Percentiles rank a stretch among this genome's conserved stretches.
These are phyloP conservation scores for Silene coronaria DNA, from an alignment of 179 eudicot genomes.

Conservation along the genomic window DNA sequence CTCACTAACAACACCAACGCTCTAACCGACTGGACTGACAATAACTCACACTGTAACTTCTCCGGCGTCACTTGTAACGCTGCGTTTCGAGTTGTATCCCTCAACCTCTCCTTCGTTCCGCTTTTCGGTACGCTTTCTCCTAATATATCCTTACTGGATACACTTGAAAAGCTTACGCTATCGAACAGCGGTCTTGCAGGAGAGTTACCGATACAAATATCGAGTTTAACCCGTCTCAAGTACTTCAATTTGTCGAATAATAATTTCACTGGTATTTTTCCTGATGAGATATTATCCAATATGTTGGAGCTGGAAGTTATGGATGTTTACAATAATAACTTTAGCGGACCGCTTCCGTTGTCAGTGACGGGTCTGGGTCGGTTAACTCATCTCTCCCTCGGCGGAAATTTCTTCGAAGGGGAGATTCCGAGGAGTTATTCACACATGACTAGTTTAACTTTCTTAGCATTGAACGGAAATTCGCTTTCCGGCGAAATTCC, in stretches of 20 bases:
- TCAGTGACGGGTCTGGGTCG: conserved; percentile 27
- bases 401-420: conserved; percentile 72
- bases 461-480: conserved; percentile 48
- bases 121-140: conserved; percentile 43
- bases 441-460: conserved; percentile 26
- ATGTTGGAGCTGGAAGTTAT: conserved; percentile 38
- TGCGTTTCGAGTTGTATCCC: conserved; percentile 33
- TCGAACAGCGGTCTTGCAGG: conserved; percentile 18
- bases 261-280: conserved; percentile 34
- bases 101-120: conserved; percentile 31
- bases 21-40: conserved; percentile 8
- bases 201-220: conserved; percentile 6
- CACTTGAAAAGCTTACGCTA: conserved; percentile 42
- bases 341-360: conserved; percentile 48
- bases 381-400: conserved; percentile 36
- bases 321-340: conserved; percentile 59
- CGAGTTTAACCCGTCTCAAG: conserved; percentile 30
- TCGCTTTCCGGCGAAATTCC: conserved; percentile 58
- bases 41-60: conserved; percentile 50
- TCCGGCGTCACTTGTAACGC: conserved; percentile 58
- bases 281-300: conserved; percentile 21
- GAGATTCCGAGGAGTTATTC: conserved; percentile 56
- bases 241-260: conserved; percentile 50
- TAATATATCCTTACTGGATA: conserved; percentile 39
- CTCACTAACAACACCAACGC: conserved; percentile 8